Percentiles rank a stretch among this genome's conserved stretches.
phyloP scores from a whole-genome alignment of 345 rosid species.

The Clausena lansium region DNA sequence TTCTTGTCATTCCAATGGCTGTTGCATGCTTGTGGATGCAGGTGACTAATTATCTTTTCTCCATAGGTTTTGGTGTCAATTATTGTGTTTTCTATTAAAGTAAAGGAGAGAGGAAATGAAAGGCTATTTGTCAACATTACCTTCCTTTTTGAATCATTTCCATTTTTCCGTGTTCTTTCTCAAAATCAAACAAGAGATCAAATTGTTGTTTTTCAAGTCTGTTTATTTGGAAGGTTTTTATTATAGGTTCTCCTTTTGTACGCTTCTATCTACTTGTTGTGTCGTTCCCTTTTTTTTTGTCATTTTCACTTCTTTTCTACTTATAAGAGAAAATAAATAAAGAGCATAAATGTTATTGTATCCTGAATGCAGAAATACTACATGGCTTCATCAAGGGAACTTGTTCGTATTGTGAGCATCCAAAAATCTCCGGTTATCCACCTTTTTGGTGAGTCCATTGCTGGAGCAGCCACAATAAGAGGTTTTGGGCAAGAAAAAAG shows the following conservation, averaged over 20 bases:
- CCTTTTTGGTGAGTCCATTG: constrained; percentile 97
- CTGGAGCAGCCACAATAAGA: constrained; percentile 99
- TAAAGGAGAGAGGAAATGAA: constrained; percentile 6
- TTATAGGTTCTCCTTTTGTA: not conserved
- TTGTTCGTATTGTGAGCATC: constrained; percentile 97
- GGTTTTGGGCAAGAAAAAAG: constrained; percentile 98
- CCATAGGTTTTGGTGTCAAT: not conserved
- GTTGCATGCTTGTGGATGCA: constrained; percentile 99
- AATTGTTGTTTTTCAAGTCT: not conserved
- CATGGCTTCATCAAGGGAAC: constrained; percentile 99
- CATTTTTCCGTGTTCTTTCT: not conserved
- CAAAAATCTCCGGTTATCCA: constrained; percentile 97
- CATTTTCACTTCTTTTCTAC: not conserved
- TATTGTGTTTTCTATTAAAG: constrained; percentile 9
- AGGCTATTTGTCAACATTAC: not conserved
- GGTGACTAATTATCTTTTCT: constrained; percentile 39
- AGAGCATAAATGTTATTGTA: not conserved
- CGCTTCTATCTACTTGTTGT: not conserved
- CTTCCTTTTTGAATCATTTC: constrained; percentile 3
- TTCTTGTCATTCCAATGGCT: constrained; percentile 95
- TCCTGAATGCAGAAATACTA: constrained; percentile 80
- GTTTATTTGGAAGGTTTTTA: not conserved
- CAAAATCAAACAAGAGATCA: constrained; percentile 3
- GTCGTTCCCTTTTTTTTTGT: not conserved
- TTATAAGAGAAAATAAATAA: not conserved